Evolutionary conservation across 768 basidiomycete species (phyloP).

Genomic region (Collybiopsis confluens): DNA sequence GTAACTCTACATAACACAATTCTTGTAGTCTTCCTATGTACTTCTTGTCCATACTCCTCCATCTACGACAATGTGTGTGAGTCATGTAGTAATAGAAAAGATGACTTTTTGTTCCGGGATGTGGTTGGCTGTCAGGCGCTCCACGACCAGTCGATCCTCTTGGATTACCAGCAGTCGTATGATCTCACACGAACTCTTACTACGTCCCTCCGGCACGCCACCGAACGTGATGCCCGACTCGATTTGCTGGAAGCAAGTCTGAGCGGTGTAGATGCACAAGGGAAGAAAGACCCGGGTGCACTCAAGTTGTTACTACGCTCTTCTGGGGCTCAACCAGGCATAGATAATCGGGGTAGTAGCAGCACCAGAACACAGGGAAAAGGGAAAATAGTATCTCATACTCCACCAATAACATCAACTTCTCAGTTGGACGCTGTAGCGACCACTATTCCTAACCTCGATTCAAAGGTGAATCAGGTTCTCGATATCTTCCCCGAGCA

Average conservation of each 20-base stretch:
- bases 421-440: constrained; percentile 5
- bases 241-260: constrained; percentile 54
- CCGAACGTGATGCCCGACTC: constrained; percentile 54
- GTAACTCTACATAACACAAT: too few species aligned
- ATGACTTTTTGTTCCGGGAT: too few species aligned
- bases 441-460: constrained; percentile 40
- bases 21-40: too few species aligned
- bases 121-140: too few species aligned
- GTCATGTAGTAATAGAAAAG: too few species aligned
- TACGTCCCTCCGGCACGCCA: constrained; percentile 36
- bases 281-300: constrained; percentile 43
- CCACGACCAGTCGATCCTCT: constrained; percentile 61
- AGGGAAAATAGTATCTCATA: constrained; percentile 5
- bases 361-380: constrained; percentile 9
- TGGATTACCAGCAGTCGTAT: constrained; percentile 71
- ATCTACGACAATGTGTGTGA: too few species aligned
- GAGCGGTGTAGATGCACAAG: constrained; percentile 29
- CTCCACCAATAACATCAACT: constrained; percentile 3
- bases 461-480: constrained; percentile 61
- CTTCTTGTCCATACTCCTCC: too few species aligned
- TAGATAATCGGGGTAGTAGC: constrained; percentile 32
- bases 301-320: constrained; percentile 63
- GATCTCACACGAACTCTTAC: constrained; percentile 49
- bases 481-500: constrained; percentile 73
- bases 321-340: constrained; percentile 41